These are phyloP conservation scores for Daedaleopsis nitida DNA, from an alignment of 768 basidiomycete genomes.

Conservation along the genomic window DNA sequence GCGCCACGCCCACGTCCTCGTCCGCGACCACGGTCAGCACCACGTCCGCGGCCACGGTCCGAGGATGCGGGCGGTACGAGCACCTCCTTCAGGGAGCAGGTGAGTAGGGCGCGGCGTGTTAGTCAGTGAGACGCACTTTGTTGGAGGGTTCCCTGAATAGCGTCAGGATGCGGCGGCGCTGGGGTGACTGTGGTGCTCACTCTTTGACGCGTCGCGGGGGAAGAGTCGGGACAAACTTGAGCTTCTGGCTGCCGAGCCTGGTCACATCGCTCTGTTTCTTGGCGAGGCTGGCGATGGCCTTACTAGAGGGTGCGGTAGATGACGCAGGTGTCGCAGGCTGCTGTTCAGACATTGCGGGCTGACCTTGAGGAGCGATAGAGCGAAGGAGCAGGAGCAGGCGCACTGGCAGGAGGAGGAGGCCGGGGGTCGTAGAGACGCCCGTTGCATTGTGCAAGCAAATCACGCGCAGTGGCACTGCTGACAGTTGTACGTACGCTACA, in stretches of 20 bases:
- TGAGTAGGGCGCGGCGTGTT: not conserved
- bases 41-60: constrained; percentile 27
- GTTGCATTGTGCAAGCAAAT: too few species aligned
- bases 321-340: too few species aligned
- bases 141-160: constrained; percentile 56
- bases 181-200: constrained; percentile 46
- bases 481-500: too few species aligned
- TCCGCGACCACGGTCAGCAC: constrained; percentile 43
- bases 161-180: constrained; percentile 21
- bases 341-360: constrained; percentile 26
- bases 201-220: constrained; percentile 80
- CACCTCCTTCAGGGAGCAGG: constrained; percentile 17
- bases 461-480: too few species aligned
- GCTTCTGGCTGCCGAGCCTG: constrained; percentile 67
- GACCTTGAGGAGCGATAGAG: not conserved
- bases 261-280: constrained; percentile 73
- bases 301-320: too few species aligned
- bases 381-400: too few species aligned
- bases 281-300: constrained; percentile 76
- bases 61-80: constrained; percentile 16
- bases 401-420: too few species aligned
- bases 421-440: not conserved
- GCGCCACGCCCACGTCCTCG: constrained; percentile 30
- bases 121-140: constrained; percentile 43
- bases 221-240: constrained; percentile 80